Base-by-base conservation (phyloP, 179 eudicot species). In the Spergularia azorica region DNA sequence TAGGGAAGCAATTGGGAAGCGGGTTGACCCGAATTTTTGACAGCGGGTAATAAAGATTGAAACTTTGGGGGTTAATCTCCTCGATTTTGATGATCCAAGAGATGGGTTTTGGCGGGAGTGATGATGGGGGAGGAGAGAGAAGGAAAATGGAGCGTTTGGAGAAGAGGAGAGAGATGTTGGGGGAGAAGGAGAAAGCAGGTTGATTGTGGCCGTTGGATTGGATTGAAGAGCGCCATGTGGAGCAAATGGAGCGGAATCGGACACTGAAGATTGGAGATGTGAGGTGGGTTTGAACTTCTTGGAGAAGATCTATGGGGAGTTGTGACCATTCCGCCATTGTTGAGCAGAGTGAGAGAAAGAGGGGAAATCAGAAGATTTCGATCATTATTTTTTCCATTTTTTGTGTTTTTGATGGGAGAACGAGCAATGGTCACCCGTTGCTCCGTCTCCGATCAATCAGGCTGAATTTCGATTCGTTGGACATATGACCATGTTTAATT, bases 291-390 rank as follows among this genome's bases (percentile, higher is more conserved):
- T 85, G 69, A 46, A 91, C 89, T 70, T 81, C 82, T 75, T 78
- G 64, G 60, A 93, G 79, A 77, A 93, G 91, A 51, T 91, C 97
- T 51, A 48, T 9, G 1, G 96, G 97, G 46, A 93, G 92, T 7
- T 86, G 85, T 21, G 89, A 85, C 97, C 97, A 93, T 20, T 93
- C 91, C 55, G 89, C 94, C 95, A 89, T 89, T 10, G 86, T 63
- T 76, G 69, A 39, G 6, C 10, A 18, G 67, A n/a, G 32, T 26
- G 32, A 26, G 32, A 26, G 32, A 72, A 52, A 3, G 54, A 36
- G 56, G 51, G 26, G 70, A 16, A 43, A 66, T 13, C 9, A 55
- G 10, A 59, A 38, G 59, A 26, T 26, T 26, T 26, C 32, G 32
- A 26, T 26, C 32, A 26, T 0, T 26, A 0, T 26, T 26, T 26